Evolutionary conservation across 2,329 filamentous ascomycete species (phyloP).

Genomic region (Diaporthe humulicola): DNA sequence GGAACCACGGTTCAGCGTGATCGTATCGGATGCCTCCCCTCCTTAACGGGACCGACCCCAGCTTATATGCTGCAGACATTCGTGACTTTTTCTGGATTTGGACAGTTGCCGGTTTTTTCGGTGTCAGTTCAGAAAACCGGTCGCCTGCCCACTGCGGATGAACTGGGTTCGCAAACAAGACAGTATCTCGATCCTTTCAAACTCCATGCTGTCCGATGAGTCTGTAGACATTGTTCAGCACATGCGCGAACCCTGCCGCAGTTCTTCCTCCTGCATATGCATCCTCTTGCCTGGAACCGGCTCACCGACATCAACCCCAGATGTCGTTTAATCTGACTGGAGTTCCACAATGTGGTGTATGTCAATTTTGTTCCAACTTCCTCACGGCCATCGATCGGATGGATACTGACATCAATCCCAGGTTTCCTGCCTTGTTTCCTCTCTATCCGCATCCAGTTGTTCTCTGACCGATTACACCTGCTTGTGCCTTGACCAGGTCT

Average conservation of each 20-base stretch:
- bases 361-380: background rate
- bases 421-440: constrained; percentile 24
- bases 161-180: background rate
- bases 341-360: constrained; percentile 25
- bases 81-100: constrained; percentile 13
- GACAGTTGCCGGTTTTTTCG: background rate
- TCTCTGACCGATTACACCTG: constrained; percentile 13
- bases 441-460: constrained; percentile 5
- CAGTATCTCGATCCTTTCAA: background rate
- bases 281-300: background rate
- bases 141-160: background rate
- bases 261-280: background rate
- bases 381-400: background rate
- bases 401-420: background rate
- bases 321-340: constrained; percentile 29
- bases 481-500: constrained; percentile 18
- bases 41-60: background rate
- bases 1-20: background rate
- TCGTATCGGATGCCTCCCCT: constrained; percentile 9
- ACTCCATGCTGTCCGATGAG: background rate
- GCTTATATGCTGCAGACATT: background rate
- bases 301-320: background rate
- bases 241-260: background rate
- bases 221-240: background rate
- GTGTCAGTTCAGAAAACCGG: background rate